Base-by-base conservation (phyloP, 1,139 yeast species). In the Hyphopichia khmerensis region DNA sequence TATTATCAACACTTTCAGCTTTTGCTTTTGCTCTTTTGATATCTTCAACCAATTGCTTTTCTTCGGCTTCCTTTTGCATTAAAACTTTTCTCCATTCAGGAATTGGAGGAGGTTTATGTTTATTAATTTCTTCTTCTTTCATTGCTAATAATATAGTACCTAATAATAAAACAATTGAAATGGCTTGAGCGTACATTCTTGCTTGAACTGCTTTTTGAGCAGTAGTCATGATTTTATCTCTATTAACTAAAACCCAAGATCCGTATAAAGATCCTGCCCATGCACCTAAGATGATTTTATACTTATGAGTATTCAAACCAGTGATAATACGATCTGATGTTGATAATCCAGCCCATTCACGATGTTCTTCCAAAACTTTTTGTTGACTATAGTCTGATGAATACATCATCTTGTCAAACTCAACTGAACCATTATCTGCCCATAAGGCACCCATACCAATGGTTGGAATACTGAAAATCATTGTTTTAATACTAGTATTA, bases 211-310 rank as follows among this genome's bases (percentile, higher is more conserved):
- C 80, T 65, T 89, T 90, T 67, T 90, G 96, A 4, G 96, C 72
- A 45, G 77, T 79, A 43, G 90, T 79, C 84, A 89, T 76, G 62
- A 82, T 74, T 52, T 82, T 84, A 64, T 89, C 96, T 53, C 77
- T 79, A 69, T 87, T 84, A 40, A 88, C 89, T 40, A 72, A 57
- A 44, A 72, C 79, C 89, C 95, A 88, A 2, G 96, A 84, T 1
- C 95, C 96, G 52, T 77, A 89, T 72, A 90, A 67, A 7, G 95
- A 83, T 23, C 82, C 89, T 16, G 89, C 96, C 97, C 97, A 90
- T 2, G 90, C 77, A 40, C 81, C 81, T 30, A 86, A 78, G 50
- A 91, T 83, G 53, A 87, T 72, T 59, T 82, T 82, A 68, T 88
- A 90, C 65, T 87, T 87, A 71, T 87, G 71, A 40, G 74, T 78